Evolutionary conservation across 176 grass and related monocot genomes (phyloP).

Genomic region (Luzula sylvatica): DNA sequence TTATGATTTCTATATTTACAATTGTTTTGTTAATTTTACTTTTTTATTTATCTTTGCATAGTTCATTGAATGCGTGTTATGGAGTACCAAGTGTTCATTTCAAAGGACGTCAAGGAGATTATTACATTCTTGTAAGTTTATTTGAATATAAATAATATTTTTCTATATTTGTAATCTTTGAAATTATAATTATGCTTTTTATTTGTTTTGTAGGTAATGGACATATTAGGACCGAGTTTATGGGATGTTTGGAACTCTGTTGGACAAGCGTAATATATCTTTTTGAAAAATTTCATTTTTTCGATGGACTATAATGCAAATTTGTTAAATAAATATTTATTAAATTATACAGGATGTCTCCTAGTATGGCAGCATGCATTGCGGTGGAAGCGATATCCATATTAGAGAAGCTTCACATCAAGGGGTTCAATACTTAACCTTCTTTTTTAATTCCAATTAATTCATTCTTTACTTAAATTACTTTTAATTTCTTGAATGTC

Average conservation of each 20-base stretch:
- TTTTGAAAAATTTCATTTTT: neutral
- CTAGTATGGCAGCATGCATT: slow-evolving; percentile 91
- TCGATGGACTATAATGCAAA: no score
- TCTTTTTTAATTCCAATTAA: neutral
- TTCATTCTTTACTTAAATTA: neutral
- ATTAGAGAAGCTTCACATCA: slow-evolving; percentile 89
- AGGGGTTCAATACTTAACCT: slow-evolving; percentile 61
- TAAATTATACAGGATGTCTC: slow-evolving; percentile 60
- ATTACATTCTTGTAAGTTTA: slow-evolving; percentile 70
- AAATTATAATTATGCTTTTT: slow-evolving; percentile 5
- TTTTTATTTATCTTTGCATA: slow-evolving; percentile 34
- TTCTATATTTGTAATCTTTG: neutral
- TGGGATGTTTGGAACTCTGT: slow-evolving; percentile 99
- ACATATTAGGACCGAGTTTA: slow-evolving; percentile 92
- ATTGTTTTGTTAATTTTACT: neutral
- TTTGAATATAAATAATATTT: slow-evolving; percentile 9
- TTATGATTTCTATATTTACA: no score
- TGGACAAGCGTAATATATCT: slow-evolving; percentile 69
- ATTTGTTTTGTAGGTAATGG: slow-evolving; percentile 83
- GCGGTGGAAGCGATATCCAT: slow-evolving; percentile 96
- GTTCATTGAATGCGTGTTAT: slow-evolving; percentile 83
- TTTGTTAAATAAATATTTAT: neutral
- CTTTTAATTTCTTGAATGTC: slow-evolving; percentile 5
- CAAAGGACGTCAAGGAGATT: slow-evolving; percentile 96
- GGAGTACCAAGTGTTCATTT: slow-evolving; percentile 89